Base-by-base conservation (phyloP, 106 monocot species). In the Dendrobium officinale region DNA sequence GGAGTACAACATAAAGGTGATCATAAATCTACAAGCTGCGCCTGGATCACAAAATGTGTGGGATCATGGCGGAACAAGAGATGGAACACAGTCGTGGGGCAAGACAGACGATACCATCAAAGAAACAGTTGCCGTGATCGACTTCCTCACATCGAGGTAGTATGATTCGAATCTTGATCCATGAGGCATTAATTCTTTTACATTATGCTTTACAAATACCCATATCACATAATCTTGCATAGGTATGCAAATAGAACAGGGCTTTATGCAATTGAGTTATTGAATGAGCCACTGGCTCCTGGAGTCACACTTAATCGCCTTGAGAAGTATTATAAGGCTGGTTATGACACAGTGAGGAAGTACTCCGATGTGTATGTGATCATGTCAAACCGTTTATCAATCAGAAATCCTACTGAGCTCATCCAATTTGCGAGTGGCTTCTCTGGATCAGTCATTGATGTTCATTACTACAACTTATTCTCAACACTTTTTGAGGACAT, bases 51-150 rank as follows among this genome's bases (percentile, higher is more conserved):
- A 90, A n/a, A 90, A 90, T 67, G 81, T 78, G 2, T 37, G 66
- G 22, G 92, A 93, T 42, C 95, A 93, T 67, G 89, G 95, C 58
- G 90, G 76, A 41, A 78, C 91, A 0, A 87, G 95, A 81, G 95
- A 95, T 79, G 95, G 95, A 11, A 67, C 79, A 11, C 86, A 80
- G 8, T 84, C 83, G 20, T 95, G 92, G 92, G 93, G 92, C 20
- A 75, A 29, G 4, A 88, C 88, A 0, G 81, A 88, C 11, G 85
- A 54, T 0, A 86, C 78, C 84, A 89, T 89, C 20, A 74, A 47
- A 49, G 87, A 89, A 72, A 89, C 95, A 0, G 84, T 95, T 2
- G 20, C 37, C 5, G 90, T 86, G 9, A 91, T 95, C 13, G 95
- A 92, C 44, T 93, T 95, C 77, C 90, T 95, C 9, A 42, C 91